phyloP scores from a whole-genome alignment of 1,284 basidiomycete species.

The Coniferiporia sulphurascens region DNA sequence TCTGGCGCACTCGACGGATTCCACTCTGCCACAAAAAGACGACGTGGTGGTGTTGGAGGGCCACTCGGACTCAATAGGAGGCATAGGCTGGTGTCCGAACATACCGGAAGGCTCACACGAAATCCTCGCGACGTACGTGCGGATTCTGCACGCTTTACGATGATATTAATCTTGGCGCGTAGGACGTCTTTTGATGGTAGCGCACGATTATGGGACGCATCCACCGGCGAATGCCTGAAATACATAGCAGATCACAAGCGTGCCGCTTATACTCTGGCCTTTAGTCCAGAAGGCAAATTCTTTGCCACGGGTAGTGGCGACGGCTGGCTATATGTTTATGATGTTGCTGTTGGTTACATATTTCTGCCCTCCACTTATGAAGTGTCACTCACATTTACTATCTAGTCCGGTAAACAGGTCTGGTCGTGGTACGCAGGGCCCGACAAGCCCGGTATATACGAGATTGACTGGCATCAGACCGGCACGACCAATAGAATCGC shows the following conservation, averaged over 20 bases:
- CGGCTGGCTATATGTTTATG: constrained; percentile 31
- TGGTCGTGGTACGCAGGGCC: constrained; percentile 31
- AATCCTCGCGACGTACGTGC: constrained; percentile 63
- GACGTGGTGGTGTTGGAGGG: constrained; percentile 49
- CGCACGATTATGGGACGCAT: constrained; percentile 72
- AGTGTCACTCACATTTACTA: constrained; percentile 6
- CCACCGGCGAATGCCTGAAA: constrained; percentile 65
- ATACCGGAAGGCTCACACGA: constrained; percentile 43
- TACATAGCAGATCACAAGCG: constrained; percentile 61
- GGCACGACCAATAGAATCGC: constrained; percentile 30
- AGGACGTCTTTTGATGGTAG: constrained; percentile 69
- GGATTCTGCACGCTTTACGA: constrained; percentile 6
- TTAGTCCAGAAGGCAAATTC: constrained; percentile 54
- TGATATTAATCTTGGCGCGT: background rate
- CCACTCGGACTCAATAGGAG: constrained; percentile 63
- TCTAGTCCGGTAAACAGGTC: constrained; percentile 28
- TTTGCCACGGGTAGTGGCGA: constrained; percentile 35
- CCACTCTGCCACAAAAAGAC: constrained; percentile 21
- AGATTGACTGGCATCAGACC: constrained; percentile 34
- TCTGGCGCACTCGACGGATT: constrained; percentile 30
- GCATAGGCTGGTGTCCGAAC: constrained; percentile 67
- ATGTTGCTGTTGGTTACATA: constrained; percentile 27
- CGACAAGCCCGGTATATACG: constrained; percentile 33
- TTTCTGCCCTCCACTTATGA: background rate
- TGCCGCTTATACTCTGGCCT: constrained; percentile 62